phyloP scores from a whole-genome alignment of 129 eudicot genomes.

The Flaveria sonorensis region DNA sequence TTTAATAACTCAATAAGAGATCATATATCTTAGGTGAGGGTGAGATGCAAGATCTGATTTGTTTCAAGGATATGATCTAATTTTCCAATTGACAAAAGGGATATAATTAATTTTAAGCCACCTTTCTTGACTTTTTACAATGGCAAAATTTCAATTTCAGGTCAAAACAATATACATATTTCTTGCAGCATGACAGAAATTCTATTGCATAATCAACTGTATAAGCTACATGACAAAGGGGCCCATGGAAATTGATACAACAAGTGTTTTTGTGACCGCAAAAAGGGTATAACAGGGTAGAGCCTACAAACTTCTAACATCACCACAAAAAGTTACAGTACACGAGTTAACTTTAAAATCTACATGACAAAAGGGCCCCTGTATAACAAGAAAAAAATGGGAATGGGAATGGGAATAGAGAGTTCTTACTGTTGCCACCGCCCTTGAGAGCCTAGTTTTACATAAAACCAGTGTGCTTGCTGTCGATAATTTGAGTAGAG shows the following conservation, averaged over 20 bases:
- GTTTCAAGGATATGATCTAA: too few species aligned
- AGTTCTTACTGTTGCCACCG: constrained; percentile 22
- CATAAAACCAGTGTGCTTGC: constrained; percentile 12
- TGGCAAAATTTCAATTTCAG: neutral
- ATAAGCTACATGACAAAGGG: constrained; percentile 32
- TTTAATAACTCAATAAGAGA: too few species aligned
- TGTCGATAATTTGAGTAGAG: constrained; percentile 19
- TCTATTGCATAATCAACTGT: constrained; percentile 27
- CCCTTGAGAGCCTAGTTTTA: constrained; percentile 25
- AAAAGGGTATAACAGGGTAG: constrained; percentile 33
- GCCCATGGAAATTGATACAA: constrained; percentile 25
- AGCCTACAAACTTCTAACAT: constrained; percentile 27
- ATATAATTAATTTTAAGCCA: neutral
- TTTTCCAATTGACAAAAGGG: too few species aligned
- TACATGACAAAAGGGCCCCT: constrained; percentile 27
- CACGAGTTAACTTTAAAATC: constrained; percentile 20
- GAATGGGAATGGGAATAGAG: neutral
- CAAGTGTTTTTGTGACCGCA: constrained; percentile 12
- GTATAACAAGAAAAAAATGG: constrained; percentile 19
- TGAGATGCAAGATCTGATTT: too few species aligned
- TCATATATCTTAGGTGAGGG: too few species aligned
- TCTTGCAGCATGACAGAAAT: neutral
- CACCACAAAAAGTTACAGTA: constrained; percentile 3
- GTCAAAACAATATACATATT: neutral
- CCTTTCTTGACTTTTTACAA: neutral